Evolutionary conservation across 2,329 filamentous ascomycete genomes (phyloP).

Genomic region (Aspergillus uvarum): DNA sequence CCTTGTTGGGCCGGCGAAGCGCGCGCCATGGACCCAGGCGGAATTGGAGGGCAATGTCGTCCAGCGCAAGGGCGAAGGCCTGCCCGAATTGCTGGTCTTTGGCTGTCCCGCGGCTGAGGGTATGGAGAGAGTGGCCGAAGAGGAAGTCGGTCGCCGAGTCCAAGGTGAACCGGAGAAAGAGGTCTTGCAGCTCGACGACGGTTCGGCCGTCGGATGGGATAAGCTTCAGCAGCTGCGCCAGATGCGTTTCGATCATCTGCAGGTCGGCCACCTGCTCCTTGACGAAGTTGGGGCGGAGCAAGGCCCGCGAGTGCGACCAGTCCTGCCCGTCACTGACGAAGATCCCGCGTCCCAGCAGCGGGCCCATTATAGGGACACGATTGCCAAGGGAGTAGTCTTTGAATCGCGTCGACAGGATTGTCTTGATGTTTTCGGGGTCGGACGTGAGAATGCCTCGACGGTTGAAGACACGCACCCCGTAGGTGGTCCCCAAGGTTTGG

Average conservation of each 20-base stretch:
- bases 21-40: background rate
- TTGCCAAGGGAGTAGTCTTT: constrained; percentile 45
- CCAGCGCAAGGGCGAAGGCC: constrained; percentile 26
- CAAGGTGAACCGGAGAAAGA: constrained; percentile 53
- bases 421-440: too few relatives aligned
- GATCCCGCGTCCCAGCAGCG: constrained; percentile 56
- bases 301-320: constrained; percentile 54
- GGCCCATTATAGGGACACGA: constrained; percentile 41
- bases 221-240: constrained; percentile 15
- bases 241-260: constrained; percentile 22
- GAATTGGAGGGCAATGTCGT: constrained; percentile 10
- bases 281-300: constrained; percentile 48
- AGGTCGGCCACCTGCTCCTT: constrained; percentile 21
- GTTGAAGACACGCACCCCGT: too few relatives aligned
- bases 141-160: constrained; percentile 82
- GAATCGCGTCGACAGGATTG: constrained; percentile 55
- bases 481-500: too few relatives aligned
- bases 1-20: constrained; percentile 5
- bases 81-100: constrained; percentile 3
- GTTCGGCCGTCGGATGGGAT: constrained; percentile 20
- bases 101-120: constrained; percentile 38
- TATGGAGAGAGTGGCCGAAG: constrained; percentile 60
- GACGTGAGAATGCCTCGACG: too few relatives aligned
- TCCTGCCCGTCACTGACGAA: constrained; percentile 53
- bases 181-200: constrained; percentile 19